Evolutionary conservation across 345 rosid genomes (phyloP).

Genomic region (Melastoma malabathricum): DNA sequence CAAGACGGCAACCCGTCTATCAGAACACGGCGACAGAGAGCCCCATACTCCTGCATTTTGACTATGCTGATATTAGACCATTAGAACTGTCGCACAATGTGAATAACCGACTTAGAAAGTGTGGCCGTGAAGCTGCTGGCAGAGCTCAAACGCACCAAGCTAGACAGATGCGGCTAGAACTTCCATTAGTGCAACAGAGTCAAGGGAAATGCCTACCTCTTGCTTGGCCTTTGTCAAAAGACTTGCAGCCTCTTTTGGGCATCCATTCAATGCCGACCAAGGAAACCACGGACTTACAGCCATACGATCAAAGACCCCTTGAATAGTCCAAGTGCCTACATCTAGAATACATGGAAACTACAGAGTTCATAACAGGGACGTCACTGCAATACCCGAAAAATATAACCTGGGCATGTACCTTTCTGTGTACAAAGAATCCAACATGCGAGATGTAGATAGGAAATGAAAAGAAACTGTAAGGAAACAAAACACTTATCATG

Average conservation of each 20-base stretch:
- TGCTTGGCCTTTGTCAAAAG: constrained; percentile 15
- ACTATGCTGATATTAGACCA: constrained; percentile 34
- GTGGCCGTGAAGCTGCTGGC: constrained; percentile 29
- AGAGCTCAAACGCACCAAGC: constrained; percentile 22
- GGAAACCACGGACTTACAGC: constrained; percentile 26
- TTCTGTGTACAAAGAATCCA: too few species aligned
- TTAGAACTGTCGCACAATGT: constrained; percentile 19
- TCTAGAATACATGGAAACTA: constrained; percentile 33
- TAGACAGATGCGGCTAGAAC: constrained; percentile 19
- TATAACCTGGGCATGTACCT: constrained; percentile 26
- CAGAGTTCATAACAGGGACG: constrained; percentile 22
- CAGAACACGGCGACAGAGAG: constrained; percentile 15
- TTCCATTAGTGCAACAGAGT: constrained; percentile 20
- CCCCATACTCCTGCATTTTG: constrained; percentile 27
- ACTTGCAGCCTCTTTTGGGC: constrained; percentile 24
- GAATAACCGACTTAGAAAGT: constrained; percentile 15
- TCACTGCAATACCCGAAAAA: constrained; percentile 14
- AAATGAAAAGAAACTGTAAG: too few species aligned
- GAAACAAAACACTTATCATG: too few species aligned
- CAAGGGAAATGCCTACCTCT: constrained; percentile 14
- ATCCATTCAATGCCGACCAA: constrained; percentile 31
- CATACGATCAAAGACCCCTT: constrained; percentile 18
- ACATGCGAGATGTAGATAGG: too few species aligned
- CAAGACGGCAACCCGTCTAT: constrained; percentile 24
- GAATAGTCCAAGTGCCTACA: constrained; percentile 28